These are phyloP conservation scores for Sisymbrium irio DNA, from an alignment of 345 rosid genomes.

Conservation along the genomic window DNA sequence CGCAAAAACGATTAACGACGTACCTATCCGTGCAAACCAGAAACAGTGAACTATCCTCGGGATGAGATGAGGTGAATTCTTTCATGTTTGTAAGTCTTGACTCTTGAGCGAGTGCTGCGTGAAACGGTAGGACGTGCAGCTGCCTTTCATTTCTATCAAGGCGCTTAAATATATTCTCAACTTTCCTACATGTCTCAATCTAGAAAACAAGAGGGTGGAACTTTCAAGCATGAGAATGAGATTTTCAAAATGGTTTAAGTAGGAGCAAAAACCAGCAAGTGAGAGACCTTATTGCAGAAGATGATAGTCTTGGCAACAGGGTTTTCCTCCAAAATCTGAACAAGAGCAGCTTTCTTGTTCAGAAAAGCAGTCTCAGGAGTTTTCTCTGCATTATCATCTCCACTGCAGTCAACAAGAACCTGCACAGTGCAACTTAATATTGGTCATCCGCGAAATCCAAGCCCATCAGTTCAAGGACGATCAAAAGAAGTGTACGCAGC, in stretches of 20 bases:
- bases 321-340: constrained; percentile 58
- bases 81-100: constrained; percentile 69
- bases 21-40: constrained; percentile 92
- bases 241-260: background rate
- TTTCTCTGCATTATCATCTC: constrained; percentile 59
- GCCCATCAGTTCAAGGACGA: background rate
- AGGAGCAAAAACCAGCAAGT: background rate
- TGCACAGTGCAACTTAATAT: constrained; percentile 34
- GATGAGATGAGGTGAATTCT: constrained; percentile 53
- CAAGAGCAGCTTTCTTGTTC: constrained; percentile 79
- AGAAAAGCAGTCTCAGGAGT: constrained; percentile 69
- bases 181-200: constrained; percentile 97
- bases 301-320: constrained; percentile 74
- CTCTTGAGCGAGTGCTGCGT: constrained; percentile 79
- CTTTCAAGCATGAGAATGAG: background rate
- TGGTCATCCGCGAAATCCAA: background rate
- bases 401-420: constrained; percentile 93
- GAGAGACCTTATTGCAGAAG: constrained; percentile 80
- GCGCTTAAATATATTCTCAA: constrained; percentile 80
- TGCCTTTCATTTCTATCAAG: constrained; percentile 60
- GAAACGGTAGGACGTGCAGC: constrained; percentile 68
- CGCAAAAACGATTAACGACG: background rate
- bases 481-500: background rate
- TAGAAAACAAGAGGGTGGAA: constrained; percentile 26
- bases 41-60: constrained; percentile 48